Evolutionary conservation across 441 rosid species (phyloP).

Genomic region (Pelargonium fulgidum): DNA sequence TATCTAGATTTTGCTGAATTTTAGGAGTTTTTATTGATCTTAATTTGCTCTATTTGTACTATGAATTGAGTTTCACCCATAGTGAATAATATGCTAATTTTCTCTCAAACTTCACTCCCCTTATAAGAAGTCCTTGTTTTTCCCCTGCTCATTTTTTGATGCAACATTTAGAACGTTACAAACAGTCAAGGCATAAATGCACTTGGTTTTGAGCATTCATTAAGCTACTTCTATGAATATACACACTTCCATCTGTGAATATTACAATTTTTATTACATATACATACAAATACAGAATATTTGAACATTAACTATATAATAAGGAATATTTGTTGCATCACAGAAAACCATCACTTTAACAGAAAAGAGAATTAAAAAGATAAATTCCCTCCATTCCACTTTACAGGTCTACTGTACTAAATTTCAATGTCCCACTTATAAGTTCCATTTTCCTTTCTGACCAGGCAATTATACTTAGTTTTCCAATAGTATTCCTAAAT

Average conservation of each 20-base stretch:
- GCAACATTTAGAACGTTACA: constrained; percentile 12
- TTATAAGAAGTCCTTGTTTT: constrained; percentile 82
- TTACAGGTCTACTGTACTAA: not conserved
- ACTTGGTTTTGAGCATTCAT: not conserved
- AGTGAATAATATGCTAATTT: too few relatives aligned
- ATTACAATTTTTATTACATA: too few relatives aligned
- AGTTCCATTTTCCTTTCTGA: too few relatives aligned
- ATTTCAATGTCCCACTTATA: too few relatives aligned
- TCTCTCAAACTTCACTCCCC: constrained; percentile 43
- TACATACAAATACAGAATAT: not conserved
- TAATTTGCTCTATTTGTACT: constrained; percentile 14
- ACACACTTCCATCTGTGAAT: not conserved
- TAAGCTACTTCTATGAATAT: not conserved
- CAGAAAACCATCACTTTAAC: not conserved
- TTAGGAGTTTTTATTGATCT: constrained; percentile 24
- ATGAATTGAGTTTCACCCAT: too few relatives aligned
- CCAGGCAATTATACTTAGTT: too few relatives aligned
- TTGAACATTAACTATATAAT: not conserved
- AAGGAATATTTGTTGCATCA: not conserved
- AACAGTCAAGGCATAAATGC: not conserved
- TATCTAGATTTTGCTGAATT: too few relatives aligned
- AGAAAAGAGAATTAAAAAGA: not conserved
- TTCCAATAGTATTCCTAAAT: too few relatives aligned
- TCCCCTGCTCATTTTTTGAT: constrained; percentile 56
- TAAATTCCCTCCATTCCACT: not conserved